Evolutionary conservation across 305 asterid genomes (phyloP).

Genomic region (Coffea humblotiana): DNA sequence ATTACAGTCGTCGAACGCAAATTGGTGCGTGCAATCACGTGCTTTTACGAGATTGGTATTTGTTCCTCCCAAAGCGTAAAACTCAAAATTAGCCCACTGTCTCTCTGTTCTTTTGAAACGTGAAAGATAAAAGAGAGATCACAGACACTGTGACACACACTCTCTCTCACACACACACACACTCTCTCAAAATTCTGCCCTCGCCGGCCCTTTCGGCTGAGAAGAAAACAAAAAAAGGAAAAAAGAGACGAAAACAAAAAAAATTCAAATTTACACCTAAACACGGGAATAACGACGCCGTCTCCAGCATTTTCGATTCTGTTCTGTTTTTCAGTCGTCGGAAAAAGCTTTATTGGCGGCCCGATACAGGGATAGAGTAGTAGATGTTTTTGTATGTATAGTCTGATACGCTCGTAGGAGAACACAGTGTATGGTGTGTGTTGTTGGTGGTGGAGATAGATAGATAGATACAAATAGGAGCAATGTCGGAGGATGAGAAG

Average conservation of each 20-base stretch:
- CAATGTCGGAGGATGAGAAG: slow-evolving; percentile 99
- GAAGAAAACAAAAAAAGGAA: slow-evolving; percentile 18
- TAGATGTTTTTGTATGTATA: background rate
- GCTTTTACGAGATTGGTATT: background rate
- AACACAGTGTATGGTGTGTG: slow-evolving; percentile 1
- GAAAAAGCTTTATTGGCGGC: background rate
- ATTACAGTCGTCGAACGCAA: background rate
- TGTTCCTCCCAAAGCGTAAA: slow-evolving; percentile 45
- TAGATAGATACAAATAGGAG: background rate
- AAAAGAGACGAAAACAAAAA: background rate
- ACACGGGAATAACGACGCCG: slow-evolving; percentile 24
- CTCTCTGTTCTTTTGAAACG: slow-evolving; percentile 21
- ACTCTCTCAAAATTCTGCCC: slow-evolving; percentile 34
- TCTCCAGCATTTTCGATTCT: background rate
- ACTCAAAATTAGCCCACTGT: slow-evolving; percentile 48
- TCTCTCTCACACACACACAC: slow-evolving; percentile 16
- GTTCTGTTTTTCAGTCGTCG: background rate
- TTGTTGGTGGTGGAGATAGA: slow-evolving; percentile 10
- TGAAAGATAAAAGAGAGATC: slow-evolving; percentile 37
- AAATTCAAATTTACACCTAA: slow-evolving; percentile 6
- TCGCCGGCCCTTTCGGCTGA: slow-evolving; percentile 67
- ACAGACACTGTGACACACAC: slow-evolving; percentile 26
- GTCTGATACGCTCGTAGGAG: background rate
- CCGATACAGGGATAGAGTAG: background rate
- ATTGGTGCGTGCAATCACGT: slow-evolving; percentile 23